Percentiles rank a stretch among this genome's conserved stretches.
phyloP scores from a whole-genome alignment of 2,329 filamentous ascomycete genomes.

The Cladosporium sp. region DNA sequence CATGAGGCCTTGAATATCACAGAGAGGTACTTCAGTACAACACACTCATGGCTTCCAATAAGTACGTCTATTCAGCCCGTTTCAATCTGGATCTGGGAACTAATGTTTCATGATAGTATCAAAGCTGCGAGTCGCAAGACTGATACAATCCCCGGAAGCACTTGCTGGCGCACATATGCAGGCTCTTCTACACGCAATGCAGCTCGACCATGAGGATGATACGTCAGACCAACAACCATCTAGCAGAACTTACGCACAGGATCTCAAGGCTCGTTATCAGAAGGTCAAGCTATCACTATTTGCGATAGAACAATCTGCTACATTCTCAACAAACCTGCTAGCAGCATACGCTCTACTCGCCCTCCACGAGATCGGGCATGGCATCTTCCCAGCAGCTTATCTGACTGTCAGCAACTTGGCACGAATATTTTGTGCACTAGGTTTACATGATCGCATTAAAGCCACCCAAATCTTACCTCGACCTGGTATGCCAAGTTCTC shows the following conservation, averaged over 20 bases:
- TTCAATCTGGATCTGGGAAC: neutral
- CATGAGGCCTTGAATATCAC: slow-evolving; percentile 7
- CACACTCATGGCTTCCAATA: slow-evolving; percentile 16
- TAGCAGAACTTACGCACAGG: neutral
- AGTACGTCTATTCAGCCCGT: neutral
- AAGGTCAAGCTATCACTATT: slow-evolving; percentile 15
- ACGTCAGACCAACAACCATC: neutral
- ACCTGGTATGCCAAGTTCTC: neutral
- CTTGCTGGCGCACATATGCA: neutral
- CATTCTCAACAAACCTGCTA: slow-evolving; percentile 15
- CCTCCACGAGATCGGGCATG: slow-evolving; percentile 17
- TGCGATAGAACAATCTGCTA: slow-evolving; percentile 15
- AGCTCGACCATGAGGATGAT: slow-evolving; percentile 5
- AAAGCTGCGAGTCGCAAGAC: slow-evolving; percentile 2
- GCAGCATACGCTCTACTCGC: slow-evolving; percentile 19
- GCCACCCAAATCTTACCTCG: slow-evolving; percentile 15
- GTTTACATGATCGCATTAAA: slow-evolving; percentile 19
- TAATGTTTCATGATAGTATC: neutral
- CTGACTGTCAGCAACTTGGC: slow-evolving; percentile 14
- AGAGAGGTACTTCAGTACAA: slow-evolving; percentile 11
- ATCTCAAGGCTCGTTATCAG: neutral
- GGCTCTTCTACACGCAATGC: slow-evolving; percentile 15
- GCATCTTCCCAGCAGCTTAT: slow-evolving; percentile 18
- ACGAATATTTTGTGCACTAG: slow-evolving; percentile 13
- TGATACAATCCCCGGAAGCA: neutral